Percentiles rank a stretch among this genome's conserved stretches.
phyloP scores from a whole-genome alignment of 73 alveolate species.

The Durusdinium trenchii region DNA sequence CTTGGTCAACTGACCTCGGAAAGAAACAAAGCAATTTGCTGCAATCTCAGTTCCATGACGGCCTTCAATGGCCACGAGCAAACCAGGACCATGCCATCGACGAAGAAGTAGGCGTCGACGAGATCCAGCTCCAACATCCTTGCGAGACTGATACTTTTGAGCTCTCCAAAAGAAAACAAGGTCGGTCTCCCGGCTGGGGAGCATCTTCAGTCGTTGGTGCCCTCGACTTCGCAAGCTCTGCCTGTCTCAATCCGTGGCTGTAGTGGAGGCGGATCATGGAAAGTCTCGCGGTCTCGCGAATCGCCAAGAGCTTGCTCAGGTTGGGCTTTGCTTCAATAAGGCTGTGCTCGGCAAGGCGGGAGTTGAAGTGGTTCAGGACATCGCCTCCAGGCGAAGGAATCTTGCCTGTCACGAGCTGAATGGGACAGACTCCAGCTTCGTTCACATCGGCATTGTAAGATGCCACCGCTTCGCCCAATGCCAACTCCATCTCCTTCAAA shows the following conservation, averaged over 20 bases:
- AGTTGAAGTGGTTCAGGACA: conserved; percentile 32
- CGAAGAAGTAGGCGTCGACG: not conserved
- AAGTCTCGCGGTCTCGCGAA: not conserved
- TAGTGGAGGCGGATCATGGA: conserved; percentile 16
- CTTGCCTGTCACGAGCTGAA: conserved; percentile 37
- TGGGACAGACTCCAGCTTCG: conserved; percentile 34
- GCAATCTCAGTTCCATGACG: not conserved
- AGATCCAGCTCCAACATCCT: not conserved
- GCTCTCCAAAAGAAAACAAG: conserved; percentile 28
- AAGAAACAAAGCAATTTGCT: not conserved
- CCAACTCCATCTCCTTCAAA: not conserved
- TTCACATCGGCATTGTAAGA: conserved; percentile 29
- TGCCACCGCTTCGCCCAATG: not conserved
- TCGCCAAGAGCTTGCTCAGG: not conserved
- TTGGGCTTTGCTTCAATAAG: not conserved
- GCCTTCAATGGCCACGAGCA: conserved; percentile 36
- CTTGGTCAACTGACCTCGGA: conserved; percentile 20
- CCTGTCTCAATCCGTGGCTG: not conserved
- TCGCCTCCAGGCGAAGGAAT: not conserved
- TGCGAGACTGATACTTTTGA: not conserved
- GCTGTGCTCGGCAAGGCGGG: conserved; percentile 32
- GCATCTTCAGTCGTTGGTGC: not conserved
- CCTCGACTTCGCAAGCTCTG: conserved; percentile 4
- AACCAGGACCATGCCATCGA: conserved; percentile 41
- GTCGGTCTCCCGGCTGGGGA: not conserved